Base-by-base conservation (phyloP, 176 grass and related monocot genomes). In the Paspalum notatum region DNA sequence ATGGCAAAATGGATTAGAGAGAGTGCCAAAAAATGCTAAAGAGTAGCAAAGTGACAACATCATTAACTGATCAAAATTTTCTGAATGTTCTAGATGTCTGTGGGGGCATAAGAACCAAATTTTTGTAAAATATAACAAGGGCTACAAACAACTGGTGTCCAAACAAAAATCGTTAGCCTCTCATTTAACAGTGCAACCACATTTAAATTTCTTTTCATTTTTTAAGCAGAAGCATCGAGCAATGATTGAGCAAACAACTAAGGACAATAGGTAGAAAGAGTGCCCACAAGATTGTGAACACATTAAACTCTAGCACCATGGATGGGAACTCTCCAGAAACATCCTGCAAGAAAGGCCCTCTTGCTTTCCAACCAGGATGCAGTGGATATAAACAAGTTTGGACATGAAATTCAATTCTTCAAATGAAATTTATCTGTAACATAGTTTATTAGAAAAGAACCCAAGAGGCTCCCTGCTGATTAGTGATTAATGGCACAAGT, bases 1-100 rank as follows among this genome's bases (percentile, higher is more conserved):
- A 39, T 51, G 58, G 72, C 48, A 70, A 59, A 73, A 78, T 74
- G 75, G 66, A 53, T 73, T 75, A 65, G 87, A 53, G 54, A 65
- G 41, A 53, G 46, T 32, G 32, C 32, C 12, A 20, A 43, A 77
- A 65, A 44, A 49, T 74, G 53, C 52, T 78, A 39, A 68, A 52
- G 9, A 67, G 71, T 82, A 85, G 50, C n/a, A 47, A 66, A 20
- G 15, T 71, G 60, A 67, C 75, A 78, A 46, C 16, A 55, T 70
- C 79, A 71, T 65, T 77, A 76, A 66, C 27, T 74, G 45, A 84
- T 26, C 14, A 41, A 74, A 66, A 13, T 68, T 17, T 54, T 47
- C 9, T 62, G 75, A 80, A 40, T n/a, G 74, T 43, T 80, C 32
- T 80, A 80, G 47, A 80, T 54, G 18, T 60, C 21, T 14, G 3